Evolutionary conservation across 768 basidiomycete species (phyloP).

Genomic region (Dentipellis fragilis): DNA sequence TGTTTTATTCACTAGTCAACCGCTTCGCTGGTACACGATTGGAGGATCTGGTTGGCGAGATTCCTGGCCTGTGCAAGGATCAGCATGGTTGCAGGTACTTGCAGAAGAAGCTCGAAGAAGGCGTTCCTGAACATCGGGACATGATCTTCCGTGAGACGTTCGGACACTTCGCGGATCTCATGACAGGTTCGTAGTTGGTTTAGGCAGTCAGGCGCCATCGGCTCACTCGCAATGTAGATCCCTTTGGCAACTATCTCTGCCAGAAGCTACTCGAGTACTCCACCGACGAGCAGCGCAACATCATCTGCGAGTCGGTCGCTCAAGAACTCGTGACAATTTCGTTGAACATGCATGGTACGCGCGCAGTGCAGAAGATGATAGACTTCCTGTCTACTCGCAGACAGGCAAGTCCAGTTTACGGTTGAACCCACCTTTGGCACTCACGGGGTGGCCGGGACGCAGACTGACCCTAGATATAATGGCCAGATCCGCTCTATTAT

Average conservation of each 20-base stretch:
- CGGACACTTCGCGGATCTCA: constrained; percentile 93
- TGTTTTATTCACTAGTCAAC: constrained; percentile 51
- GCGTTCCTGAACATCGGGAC: constrained; percentile 89
- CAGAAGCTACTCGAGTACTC: constrained; percentile 96
- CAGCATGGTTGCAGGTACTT: constrained; percentile 98
- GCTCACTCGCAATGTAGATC: constrained; percentile 43
- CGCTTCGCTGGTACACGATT: constrained; percentile 93
- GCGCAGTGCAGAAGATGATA: constrained; percentile 99
- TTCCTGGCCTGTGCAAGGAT: constrained; percentile 91
- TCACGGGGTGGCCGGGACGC: constrained; percentile 34
- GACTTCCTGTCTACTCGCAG: constrained; percentile 94
- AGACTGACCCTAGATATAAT: constrained; percentile 79
- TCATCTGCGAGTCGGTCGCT: constrained; percentile 95
- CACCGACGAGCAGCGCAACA: constrained; percentile 93
- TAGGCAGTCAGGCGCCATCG: not conserved
- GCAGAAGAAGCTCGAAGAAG: constrained; percentile 98
- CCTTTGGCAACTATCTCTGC: constrained; percentile 98
- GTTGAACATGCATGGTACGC: constrained; percentile 98
- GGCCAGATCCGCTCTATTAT: constrained; percentile 95
- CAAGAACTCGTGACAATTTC: constrained; percentile 97
- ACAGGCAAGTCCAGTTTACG: constrained; percentile 54
- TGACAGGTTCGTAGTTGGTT: constrained; percentile 62
- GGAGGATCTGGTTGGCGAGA: constrained; percentile 93
- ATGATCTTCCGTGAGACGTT: constrained; percentile 99
- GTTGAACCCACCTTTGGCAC: constrained; percentile 31